Base-by-base conservation (phyloP, 768 basidiomycete species). In the Baorangia bicolor region DNA sequence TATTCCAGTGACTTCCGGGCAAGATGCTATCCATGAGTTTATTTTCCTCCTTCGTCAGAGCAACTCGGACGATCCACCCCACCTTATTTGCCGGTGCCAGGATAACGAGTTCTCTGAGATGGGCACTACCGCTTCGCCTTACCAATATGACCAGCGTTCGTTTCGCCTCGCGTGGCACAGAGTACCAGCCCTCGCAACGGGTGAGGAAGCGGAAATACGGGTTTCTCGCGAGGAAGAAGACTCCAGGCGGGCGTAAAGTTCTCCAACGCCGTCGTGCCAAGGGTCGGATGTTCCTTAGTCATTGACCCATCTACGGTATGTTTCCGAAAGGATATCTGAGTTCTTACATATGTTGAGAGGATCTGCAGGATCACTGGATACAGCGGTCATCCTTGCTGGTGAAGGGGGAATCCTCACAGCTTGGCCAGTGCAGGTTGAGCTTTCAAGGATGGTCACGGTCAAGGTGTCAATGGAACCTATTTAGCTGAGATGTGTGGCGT, bases 131-230 rank as follows among this genome's bases (percentile, higher is more conserved):
- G 14, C 41, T 60, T 30, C 57, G 59, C n/a, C 35, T 63, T 48
- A 37, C 60, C 30, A 55, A 59, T 53, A 59, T 64, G 43, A 53
- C 61, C 7, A 43, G 57, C 48, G 58, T 71, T 14, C 86, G 94
- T 8, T 85, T 80, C 67, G 77, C 77, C 30, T 80, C 87, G 28
- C 82, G 84, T 41, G 95, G 95, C 41, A 82, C 84, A n/a, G 92
- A 95, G 73, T 98, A 98, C 65, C 95, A 98, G 69, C 95, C 95
- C n/a, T 93, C 90, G 0, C 94, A 96, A 72, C 82, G 94, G 39
- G 91, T 90, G 67, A 77, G 95, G 62, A 98, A 98, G 78, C 81
- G 93, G 63, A 93, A 88, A 69, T 90, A 92, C 68, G 95, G 95
- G 7, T 98, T 96, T 72, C 80, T 98, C 33, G 82, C 87, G 0